phyloP scores from a whole-genome alignment of 257 asterid species.

The Dorcoceras hygrometricum region DNA sequence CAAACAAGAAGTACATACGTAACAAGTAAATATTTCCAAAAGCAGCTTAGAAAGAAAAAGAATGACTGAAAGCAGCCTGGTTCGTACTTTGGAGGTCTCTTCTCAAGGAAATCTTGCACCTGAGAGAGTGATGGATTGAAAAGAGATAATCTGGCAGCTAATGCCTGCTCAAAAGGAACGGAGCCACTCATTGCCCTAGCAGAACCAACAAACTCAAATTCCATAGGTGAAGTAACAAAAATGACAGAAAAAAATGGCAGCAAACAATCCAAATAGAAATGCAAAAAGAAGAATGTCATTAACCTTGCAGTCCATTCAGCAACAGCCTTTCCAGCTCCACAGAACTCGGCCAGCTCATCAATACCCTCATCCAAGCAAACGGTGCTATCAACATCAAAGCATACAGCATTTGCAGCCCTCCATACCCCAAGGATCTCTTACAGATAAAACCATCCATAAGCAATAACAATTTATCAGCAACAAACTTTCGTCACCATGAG shows the following conservation, averaged over 20 bases:
- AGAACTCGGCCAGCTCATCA: constrained; percentile 93
- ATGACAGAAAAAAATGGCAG: not conserved
- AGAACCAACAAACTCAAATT: constrained; percentile 24
- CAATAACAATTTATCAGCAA: constrained; percentile 5
- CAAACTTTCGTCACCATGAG: not conserved
- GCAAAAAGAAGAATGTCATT: constrained; percentile 1
- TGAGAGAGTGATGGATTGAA: constrained; percentile 72
- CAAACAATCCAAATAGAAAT: not conserved
- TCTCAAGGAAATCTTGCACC: constrained; percentile 75
- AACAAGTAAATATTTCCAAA: not conserved
- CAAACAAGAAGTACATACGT: not conserved
- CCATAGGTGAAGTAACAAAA: not conserved
- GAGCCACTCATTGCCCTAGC: constrained; percentile 94
- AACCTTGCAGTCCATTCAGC: constrained; percentile 98
- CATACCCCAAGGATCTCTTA: constrained; percentile 78
- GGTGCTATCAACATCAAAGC: constrained; percentile 98
- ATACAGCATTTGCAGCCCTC: constrained; percentile 69
- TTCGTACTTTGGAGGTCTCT: constrained; percentile 75
- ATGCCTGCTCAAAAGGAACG: constrained; percentile 91
- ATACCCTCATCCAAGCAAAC: constrained; percentile 96
- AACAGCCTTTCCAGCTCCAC: constrained; percentile 97
- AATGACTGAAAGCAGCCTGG: constrained; percentile 11
- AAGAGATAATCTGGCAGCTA: constrained; percentile 83
- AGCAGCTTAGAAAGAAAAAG: not conserved
- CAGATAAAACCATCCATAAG: constrained; percentile 32